These are phyloP conservation scores for Hagleromyces aurorensis DNA, from an alignment of 805 yeast species.

Conservation along the genomic window DNA sequence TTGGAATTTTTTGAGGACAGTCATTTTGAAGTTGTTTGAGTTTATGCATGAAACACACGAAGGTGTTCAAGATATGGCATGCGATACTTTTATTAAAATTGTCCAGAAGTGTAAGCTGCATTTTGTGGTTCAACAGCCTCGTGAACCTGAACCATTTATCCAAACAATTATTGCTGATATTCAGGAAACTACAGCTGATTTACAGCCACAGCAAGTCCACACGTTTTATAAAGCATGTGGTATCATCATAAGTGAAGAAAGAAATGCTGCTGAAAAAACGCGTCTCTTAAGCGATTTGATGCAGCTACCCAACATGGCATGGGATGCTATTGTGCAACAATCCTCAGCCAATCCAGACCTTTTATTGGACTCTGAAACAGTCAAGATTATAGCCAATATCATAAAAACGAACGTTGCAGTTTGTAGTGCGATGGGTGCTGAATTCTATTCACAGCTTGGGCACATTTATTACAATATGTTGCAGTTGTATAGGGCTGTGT, in stretches of 20 bases:
- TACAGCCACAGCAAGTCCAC: slow-evolving; percentile 96
- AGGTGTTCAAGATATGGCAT: slow-evolving; percentile 99
- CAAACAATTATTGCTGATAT: slow-evolving; percentile 81
- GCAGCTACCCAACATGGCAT: slow-evolving; percentile 89
- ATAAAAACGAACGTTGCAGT: slow-evolving; percentile 94
- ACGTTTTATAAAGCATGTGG: slow-evolving; percentile 98
- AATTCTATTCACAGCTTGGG: slow-evolving; percentile 81
- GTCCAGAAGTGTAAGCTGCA: slow-evolving; percentile 92
- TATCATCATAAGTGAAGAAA: slow-evolving; percentile 82
- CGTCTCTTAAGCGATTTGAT: slow-evolving; percentile 68
- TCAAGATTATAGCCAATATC: slow-evolving; percentile 86
- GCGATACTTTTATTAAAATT: slow-evolving; percentile 96
- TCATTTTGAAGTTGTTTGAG: slow-evolving; percentile 89
- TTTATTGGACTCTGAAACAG: slow-evolving; percentile 71
- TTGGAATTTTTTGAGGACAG: slow-evolving; percentile 95
- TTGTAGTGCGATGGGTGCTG: slow-evolving; percentile 90
- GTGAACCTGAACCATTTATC: slow-evolving; percentile 84
- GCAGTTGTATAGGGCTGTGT: slow-evolving; percentile 80
- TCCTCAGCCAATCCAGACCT: slow-evolving; percentile 78
- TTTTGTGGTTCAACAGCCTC: slow-evolving; percentile 79
- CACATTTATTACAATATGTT: slow-evolving; percentile 84
- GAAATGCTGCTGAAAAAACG: slow-evolving; percentile 58
- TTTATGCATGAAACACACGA: slow-evolving; percentile 99
- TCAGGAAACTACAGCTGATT: slow-evolving; percentile 79
- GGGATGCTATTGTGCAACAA: slow-evolving; percentile 82